phyloP scores from a whole-genome alignment of 805 yeast genomes.

The Lipomyces oligophaga region DNA sequence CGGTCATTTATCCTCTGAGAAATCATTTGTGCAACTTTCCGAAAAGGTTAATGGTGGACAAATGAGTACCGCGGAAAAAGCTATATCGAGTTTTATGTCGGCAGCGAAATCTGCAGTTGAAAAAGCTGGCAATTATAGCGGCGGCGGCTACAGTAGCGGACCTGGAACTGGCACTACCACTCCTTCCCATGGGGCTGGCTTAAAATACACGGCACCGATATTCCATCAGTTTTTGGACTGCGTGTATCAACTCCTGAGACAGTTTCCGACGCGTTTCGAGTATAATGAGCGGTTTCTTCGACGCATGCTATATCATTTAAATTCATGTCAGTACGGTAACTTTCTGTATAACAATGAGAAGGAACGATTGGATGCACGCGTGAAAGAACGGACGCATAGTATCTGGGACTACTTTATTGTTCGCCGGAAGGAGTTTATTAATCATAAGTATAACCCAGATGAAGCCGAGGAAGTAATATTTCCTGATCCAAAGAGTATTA shows the following conservation, averaged over 20 bases:
- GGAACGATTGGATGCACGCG: conserved; percentile 49
- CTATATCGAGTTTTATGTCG: conserved; percentile 45
- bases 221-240: conserved; percentile 93
- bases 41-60: conserved; percentile 30
- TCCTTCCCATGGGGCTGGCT: background rate
- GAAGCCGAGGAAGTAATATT: conserved; percentile 42
- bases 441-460: conserved; percentile 42
- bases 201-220: conserved; percentile 74
- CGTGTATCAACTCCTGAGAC: conserved; percentile 71
- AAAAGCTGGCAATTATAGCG: conserved; percentile 7
- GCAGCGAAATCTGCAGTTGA: conserved; percentile 40
- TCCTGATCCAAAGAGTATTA: conserved; percentile 59
- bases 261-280: conserved; percentile 71
- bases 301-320: conserved; percentile 77
- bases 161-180: background rate
- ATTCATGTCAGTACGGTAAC: conserved; percentile 93
- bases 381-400: conserved; percentile 55
- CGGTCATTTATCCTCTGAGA: conserved; percentile 64
- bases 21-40: conserved; percentile 30
- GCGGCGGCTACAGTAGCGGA: conserved; percentile 14
- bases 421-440: conserved; percentile 64
- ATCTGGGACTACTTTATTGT: conserved; percentile 94
- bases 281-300: conserved; percentile 85
- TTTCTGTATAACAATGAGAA: conserved; percentile 72
- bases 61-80: conserved; percentile 42